Evolutionary conservation across 2,329 filamentous ascomycete genomes (phyloP).

Genomic region (Pyrenochaeta sp.): DNA sequence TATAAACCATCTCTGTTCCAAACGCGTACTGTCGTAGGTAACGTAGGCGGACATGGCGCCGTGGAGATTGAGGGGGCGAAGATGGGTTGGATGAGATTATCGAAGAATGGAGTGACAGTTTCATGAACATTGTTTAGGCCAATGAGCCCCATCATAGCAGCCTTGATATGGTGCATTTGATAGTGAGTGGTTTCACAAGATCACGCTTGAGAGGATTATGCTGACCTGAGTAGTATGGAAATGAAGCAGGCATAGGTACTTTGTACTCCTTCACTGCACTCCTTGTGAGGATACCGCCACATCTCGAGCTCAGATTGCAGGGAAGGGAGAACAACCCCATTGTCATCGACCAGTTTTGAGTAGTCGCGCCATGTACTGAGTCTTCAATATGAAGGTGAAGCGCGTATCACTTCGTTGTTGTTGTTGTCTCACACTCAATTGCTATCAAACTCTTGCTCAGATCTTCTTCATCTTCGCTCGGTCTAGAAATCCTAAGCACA

Average conservation of each 20-base stretch:
- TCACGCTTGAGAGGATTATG: not conserved
- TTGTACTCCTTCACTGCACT: constrained; percentile 22
- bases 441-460: too few species aligned
- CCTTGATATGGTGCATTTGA: not conserved
- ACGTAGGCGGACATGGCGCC: not conserved
- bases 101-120: not conserved
- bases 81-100: not conserved
- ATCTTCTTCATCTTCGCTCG: too few species aligned
- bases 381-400: not conserved
- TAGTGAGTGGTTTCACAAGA: not conserved
- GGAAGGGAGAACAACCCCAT: not conserved
- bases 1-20: not conserved
- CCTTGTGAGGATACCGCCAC: constrained; percentile 18
- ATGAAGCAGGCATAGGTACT: constrained; percentile 10
- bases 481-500: too few species aligned
- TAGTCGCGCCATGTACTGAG: not conserved
- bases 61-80: not conserved
- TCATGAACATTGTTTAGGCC: not conserved
- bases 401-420: not conserved
- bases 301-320: constrained; percentile 1
- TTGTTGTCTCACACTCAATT: too few species aligned
- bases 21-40: not conserved
- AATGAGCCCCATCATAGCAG: not conserved
- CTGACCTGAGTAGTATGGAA: constrained; percentile 23
- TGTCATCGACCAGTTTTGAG: not conserved